Conservation (phyloP, 2,329 filamentous ascomycete genomes). For the Fusarium albidum region DNA sequence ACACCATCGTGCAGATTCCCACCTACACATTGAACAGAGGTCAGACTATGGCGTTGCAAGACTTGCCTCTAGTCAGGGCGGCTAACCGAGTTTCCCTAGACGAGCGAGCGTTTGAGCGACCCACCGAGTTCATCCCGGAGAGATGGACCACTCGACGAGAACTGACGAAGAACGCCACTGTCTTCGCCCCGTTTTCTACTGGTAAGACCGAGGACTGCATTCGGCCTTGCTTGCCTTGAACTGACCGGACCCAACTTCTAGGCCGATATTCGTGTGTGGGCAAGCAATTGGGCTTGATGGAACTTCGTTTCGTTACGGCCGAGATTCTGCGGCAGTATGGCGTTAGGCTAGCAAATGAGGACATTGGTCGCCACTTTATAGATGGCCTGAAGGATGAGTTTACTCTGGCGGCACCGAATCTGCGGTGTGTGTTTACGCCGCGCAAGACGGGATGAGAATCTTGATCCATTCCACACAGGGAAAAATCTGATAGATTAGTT, state of each 20-base stretch:
- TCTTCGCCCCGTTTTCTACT: conserved; percentile 20
- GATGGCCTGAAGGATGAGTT: conserved; percentile 22
- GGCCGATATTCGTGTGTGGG: conserved; percentile 27
- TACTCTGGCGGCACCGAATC: conserved; percentile 6
- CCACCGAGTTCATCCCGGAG: conserved; percentile 26
- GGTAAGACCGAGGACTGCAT: conserved; percentile 7
- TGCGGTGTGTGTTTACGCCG: conserved; percentile 14
- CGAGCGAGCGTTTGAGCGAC: conserved; percentile 16
- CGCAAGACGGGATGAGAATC: background rate
- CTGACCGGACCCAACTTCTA: background rate
- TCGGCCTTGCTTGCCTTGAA: background rate
- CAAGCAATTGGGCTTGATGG: conserved; percentile 31
- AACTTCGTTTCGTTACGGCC: conserved; percentile 20
- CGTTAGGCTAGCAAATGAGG: background rate
- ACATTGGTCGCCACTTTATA: background rate
- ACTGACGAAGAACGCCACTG: conserved; percentile 6
- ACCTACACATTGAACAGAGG: conserved; percentile 22
- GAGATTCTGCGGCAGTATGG: conserved; percentile 21
- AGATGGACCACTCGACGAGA: conserved; percentile 25
- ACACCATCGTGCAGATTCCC: background rate
- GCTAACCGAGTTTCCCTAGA: background rate
- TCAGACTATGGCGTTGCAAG: background rate
- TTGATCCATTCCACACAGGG: too few species aligned
- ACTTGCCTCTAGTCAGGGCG: background rate
- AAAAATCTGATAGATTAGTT: too few species aligned